Evolutionary conservation across 148 eudicot genomes (phyloP).

Genomic region (Fagopyrum homotropicum): DNA sequence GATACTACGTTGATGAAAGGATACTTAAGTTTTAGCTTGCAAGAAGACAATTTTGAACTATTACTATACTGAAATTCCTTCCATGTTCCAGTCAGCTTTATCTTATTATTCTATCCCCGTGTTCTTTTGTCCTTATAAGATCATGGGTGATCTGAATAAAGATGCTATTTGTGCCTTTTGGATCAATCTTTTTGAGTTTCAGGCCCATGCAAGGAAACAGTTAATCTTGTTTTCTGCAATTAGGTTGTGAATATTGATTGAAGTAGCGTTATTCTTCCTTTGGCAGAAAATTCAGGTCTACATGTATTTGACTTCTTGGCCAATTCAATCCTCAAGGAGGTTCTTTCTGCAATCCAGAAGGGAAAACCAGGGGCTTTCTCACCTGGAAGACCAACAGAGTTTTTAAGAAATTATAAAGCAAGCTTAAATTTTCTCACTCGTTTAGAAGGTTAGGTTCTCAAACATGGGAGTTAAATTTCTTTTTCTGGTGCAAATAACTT

Average conservation of each 20-base stretch:
- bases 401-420: conserved; percentile 83
- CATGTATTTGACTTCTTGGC: conserved; percentile 95
- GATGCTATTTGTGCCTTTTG: not conserved
- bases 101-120: not conserved
- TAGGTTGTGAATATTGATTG: conserved; percentile 10
- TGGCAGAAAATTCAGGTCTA: conserved; percentile 94
- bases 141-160: not conserved
- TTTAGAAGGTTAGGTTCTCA: conserved; percentile 61
- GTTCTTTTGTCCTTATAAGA: not conserved
- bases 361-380: conserved; percentile 96
- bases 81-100: not conserved
- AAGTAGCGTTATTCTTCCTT: conserved; percentile 17
- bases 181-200: not conserved
- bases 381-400: conserved; percentile 93
- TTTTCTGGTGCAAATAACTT: not conserved
- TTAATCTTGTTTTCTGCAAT: not conserved
- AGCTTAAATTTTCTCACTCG: conserved; percentile 76
- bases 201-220: not conserved
- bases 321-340: conserved; percentile 91
- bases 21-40: not conserved
- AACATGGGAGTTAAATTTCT: not conserved
- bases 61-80: not conserved
- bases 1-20: not conserved
- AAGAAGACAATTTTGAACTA: not conserved
- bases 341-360: conserved; percentile 70